These are phyloP conservation scores for Irpex lacteus DNA, from an alignment of 1,284 basidiomycete genomes.

Conservation along the genomic window DNA sequence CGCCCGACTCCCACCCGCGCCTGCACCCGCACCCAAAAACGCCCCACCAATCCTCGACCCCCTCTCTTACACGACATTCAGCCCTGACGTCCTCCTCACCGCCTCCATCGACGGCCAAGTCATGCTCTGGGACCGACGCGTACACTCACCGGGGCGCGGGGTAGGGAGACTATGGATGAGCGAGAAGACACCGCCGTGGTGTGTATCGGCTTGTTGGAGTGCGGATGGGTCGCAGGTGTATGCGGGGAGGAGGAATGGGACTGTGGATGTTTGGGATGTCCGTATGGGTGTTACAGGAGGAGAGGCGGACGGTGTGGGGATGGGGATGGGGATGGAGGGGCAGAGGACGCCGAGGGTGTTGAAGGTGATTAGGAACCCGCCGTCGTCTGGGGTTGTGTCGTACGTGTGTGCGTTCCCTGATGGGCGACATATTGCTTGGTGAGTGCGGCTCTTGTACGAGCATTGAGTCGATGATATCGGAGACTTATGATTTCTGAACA, in stretches of 20 bases:
- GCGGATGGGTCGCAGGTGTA: constrained; percentile 86
- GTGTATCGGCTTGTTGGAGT: constrained; percentile 94
- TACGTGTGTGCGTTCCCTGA: constrained; percentile 91
- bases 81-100: constrained; percentile 85
- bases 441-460: background rate
- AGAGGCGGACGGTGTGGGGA: no score
- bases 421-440: constrained; percentile 88
- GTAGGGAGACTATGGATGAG: constrained; percentile 86
- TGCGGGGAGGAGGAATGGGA: constrained; percentile 88
- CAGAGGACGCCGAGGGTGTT: constrained; percentile 68
- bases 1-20: background rate
- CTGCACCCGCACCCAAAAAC: constrained; percentile 49
- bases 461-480: background rate
- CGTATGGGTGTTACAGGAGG: no score
- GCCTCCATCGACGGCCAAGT: constrained; percentile 92
- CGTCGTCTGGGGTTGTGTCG: constrained; percentile 89
- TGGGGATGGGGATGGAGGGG: constrained; percentile 29
- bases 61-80: constrained; percentile 61
- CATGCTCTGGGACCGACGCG: constrained; percentile 87
- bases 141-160: constrained; percentile 58
- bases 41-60: constrained; percentile 71
- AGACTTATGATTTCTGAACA: constrained; percentile 27
- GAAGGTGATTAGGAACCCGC: constrained; percentile 82
- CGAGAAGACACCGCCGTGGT: constrained; percentile 94
- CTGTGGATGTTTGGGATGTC: constrained; percentile 91